Conservation (phyloP, 129 eudicot species). For the Helianthus annuus region HanXRQr2.0-SUNRISE NC_035440.2:148591615-148592114, state of each 20-base stretch:
- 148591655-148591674: constrained; percentile 51
- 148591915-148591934: background rate
- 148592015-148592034: too few relatives aligned
- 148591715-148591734: constrained; percentile 71
- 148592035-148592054: too few relatives aligned
- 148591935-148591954: too few relatives aligned
- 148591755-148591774: constrained; percentile 77
- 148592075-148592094: too few relatives aligned
- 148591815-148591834: constrained; percentile 60
- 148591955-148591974: too few relatives aligned
- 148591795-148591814: constrained; percentile 67
- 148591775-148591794: constrained; percentile 65
- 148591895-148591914: background rate
- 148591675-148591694: constrained; percentile 64
- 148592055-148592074: too few relatives aligned
- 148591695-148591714: constrained; percentile 62
- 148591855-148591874: constrained; percentile 73
- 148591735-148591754: constrained; percentile 70
- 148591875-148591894: constrained; percentile 72
- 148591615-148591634: constrained; percentile 56
- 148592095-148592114: too few relatives aligned
- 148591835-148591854: constrained; percentile 58
- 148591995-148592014: background rate
- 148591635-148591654: constrained; percentile 56
- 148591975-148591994: background rate